These are phyloP conservation scores for Zygnema circumcarinatum DNA, from an alignment of 139 green algal species.

Conservation along the genomic window DNA sequence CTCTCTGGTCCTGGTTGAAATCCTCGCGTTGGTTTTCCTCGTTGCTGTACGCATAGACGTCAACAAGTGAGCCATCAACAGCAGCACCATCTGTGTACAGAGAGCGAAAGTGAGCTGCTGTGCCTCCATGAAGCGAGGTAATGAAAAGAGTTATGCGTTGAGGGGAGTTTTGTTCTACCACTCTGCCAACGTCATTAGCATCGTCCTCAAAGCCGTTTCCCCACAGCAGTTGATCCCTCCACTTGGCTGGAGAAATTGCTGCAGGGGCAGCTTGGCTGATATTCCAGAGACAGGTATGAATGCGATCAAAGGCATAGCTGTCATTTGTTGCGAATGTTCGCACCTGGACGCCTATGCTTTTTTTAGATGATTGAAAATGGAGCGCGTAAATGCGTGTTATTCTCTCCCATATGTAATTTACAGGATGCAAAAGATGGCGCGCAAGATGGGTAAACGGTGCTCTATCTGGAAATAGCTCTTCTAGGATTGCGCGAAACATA, in stretches of 20 bases:
- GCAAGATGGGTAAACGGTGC: constrained; percentile 10
- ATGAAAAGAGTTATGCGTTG: constrained; percentile 10
- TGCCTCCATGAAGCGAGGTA: constrained; percentile 7
- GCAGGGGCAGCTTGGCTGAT: neutral
- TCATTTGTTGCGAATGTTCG: neutral
- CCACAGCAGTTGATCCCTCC: neutral
- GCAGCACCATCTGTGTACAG: constrained; percentile 3
- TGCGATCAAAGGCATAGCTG: neutral
- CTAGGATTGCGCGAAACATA: neutral
- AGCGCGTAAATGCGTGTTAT: constrained; percentile 11
- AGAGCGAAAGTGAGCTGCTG: neutral
- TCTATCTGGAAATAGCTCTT: constrained; percentile 23
- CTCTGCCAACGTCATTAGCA: neutral
- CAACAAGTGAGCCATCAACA: constrained; percentile 21
- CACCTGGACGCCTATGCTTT: constrained; percentile 22
- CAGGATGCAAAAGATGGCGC: constrained; percentile 25
- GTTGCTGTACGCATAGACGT: neutral
- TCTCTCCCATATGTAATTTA: constrained; percentile 30
- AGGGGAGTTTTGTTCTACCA: neutral
- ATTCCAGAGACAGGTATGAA: neutral
- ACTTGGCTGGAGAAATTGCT: neutral
- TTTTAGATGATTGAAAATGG: neutral
- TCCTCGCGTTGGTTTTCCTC: constrained; percentile 21
- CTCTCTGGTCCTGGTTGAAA: constrained; percentile 18
- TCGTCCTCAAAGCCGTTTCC: neutral